Base-by-base conservation (phyloP, 1,284 basidiomycete genomes). In the Apiotrichum gamsii region DNA sequence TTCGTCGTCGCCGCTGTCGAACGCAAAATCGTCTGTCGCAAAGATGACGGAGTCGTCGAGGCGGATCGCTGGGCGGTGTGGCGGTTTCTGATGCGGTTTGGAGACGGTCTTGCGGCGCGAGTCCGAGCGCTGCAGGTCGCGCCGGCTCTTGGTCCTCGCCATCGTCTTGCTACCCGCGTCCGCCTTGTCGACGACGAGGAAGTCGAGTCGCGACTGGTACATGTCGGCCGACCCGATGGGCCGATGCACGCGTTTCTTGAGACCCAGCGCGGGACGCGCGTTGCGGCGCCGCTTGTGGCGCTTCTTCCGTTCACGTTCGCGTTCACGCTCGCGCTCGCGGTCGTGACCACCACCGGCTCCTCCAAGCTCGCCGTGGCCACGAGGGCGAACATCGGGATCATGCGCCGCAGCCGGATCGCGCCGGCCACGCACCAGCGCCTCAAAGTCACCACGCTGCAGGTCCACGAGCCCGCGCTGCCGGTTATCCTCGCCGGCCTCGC, bases 1-100 rank as follows among this genome's bases (percentile, higher is more conserved):
- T n/a, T 49, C 43, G 38, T 44, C 32, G 19, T 40, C 39, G 13
- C 50, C 57, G 19, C 45, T 47, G 11, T 63, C 62, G 34, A 69
- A 68, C 8, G 58, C 68, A 40, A 70, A 68, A 15, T 68, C 67
- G 4, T 47, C 61, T 3, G 51, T 56, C 8, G 69, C 58, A 29
- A 66, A 71, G 47, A 71, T 71, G 39, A 60, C 50, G 16, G 56
- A 44, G 47, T 71, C 69, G 40, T 64, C 58, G 15, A 71, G 51
- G 3, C 60, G 55, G 30, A 71, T 67, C 2, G 65, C 67, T 1
- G 65, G 66, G 8, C 67, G 55, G 4, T 43, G 50, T n/a, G n/a
- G n/a, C n/a, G n/a, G n/a, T n/a, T n/a, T n/a, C n/a, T n/a, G n/a
- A n/a, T n/a, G n/a, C n/a, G 11, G 44, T 14, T 29, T 19, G 2